Evolutionary conservation across 306 rosid genomes (phyloP).

Genomic region (Ziziphus jujuba): DNA sequence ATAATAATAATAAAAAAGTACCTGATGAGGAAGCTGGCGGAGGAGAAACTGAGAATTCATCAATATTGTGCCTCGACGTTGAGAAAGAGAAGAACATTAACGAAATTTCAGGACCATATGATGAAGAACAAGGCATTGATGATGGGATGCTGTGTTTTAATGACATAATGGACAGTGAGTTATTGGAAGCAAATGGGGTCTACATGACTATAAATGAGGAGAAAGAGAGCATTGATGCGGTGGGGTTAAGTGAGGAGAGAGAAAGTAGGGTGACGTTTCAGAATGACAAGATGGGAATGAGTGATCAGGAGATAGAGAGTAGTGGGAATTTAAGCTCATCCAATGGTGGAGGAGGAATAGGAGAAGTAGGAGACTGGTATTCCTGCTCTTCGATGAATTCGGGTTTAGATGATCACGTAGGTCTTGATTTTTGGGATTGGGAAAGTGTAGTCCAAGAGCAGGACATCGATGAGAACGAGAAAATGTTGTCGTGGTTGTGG

Average conservation of each 20-base stretch:
- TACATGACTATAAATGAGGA: constrained; percentile 31
- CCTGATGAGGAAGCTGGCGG: background rate
- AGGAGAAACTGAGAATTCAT: background rate
- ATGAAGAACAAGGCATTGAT: constrained; percentile 12
- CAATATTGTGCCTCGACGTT: background rate
- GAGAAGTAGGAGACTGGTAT: constrained; percentile 25
- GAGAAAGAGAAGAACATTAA: background rate
- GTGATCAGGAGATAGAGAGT: constrained; percentile 15
- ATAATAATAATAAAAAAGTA: too few species aligned
- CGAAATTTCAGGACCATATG: constrained; percentile 1
- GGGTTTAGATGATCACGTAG: background rate
- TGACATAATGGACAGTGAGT: constrained; percentile 27
- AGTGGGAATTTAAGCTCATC: constrained; percentile 2
- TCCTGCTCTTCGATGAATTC: constrained; percentile 20
- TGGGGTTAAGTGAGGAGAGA: constrained; percentile 9
- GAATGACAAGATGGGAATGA: background rate
- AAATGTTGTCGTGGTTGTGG: constrained; percentile 38
- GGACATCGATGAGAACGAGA: constrained; percentile 26
- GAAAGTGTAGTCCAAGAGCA: constrained; percentile 27
- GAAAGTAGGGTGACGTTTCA: constrained; percentile 1
- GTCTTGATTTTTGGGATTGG: constrained; percentile 42
- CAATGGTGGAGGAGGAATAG: background rate
- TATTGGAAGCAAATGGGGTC: constrained; percentile 34
- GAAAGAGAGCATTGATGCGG: constrained; percentile 20
- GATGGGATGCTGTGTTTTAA: constrained; percentile 33